Evolutionary conservation across 768 basidiomycete species (phyloP).

Genomic region (Kwoniella heveanensis): DNA sequence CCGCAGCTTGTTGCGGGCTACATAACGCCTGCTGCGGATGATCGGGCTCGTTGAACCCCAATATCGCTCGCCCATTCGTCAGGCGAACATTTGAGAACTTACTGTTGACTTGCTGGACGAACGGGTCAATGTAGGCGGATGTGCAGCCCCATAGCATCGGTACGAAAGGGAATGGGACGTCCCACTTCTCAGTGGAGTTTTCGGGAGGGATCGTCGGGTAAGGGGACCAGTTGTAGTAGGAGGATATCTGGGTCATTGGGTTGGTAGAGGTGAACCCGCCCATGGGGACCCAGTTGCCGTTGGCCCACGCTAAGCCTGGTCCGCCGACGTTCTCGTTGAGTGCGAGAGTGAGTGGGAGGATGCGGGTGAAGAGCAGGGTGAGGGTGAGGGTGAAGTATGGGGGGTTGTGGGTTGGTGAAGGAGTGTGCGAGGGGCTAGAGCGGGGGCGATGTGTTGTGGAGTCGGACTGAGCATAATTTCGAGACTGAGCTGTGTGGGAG

Average conservation of each 20-base stretch:
- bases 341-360: background rate
- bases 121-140: conserved; percentile 17
- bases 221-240: conserved; percentile 38
- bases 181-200: conserved; percentile 1
- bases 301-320: conserved; percentile 38
- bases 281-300: conserved; percentile 31
- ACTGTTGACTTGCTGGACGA: conserved; percentile 6
- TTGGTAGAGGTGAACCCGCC: conserved; percentile 25
- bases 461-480: too few species aligned
- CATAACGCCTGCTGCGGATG: conserved; percentile 62
- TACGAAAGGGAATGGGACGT: conserved; percentile 33
- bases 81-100: conserved; percentile 20
- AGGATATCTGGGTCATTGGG: conserved; percentile 24
- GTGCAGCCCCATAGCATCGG: conserved; percentile 43
- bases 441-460: too few species aligned
- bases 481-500: too few species aligned
- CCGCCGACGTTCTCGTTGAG: conserved; percentile 13
- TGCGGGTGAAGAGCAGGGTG: background rate
- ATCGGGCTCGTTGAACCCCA: conserved; percentile 53
- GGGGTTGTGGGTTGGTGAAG: background rate
- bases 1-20: conserved; percentile 60
- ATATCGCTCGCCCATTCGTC: conserved; percentile 22
- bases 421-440: background rate
- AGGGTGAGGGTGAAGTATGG: background rate
- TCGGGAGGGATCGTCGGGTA: conserved; percentile 16